phyloP scores from a whole-genome alignment of 805 yeast species.

The Dipodascus albidus region DNA sequence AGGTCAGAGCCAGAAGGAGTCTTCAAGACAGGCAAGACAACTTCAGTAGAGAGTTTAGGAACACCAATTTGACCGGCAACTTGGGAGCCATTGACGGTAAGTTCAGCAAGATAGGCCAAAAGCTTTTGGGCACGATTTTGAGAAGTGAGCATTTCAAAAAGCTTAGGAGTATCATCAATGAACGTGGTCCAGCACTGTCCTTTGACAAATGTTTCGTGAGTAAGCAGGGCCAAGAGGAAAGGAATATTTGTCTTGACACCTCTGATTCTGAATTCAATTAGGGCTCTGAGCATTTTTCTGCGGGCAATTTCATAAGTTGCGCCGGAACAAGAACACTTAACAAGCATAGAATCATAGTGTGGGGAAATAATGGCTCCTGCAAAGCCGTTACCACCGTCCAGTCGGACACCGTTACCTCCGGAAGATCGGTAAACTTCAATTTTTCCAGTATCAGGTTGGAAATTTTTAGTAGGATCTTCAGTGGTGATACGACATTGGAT shows the following conservation, averaged over 20 bases:
- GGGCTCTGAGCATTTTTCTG: conserved; percentile 93
- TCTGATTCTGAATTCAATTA: conserved; percentile 95
- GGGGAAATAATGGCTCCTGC: conserved; percentile 96
- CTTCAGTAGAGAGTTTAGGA: conserved; percentile 71
- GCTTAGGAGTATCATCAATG: conserved; percentile 93
- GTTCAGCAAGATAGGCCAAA: conserved; percentile 80
- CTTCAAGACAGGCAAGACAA: conserved; percentile 62
- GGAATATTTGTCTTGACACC: conserved; percentile 99
- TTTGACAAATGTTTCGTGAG: conserved; percentile 73
- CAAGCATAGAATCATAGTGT: conserved; percentile 96
- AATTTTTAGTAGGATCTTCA: conserved; percentile 91
- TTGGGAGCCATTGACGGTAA: conserved; percentile 92
- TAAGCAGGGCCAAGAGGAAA: conserved; percentile 79
- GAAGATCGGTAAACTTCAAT: conserved; percentile 96
- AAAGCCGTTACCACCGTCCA: conserved; percentile 97
- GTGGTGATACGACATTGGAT: conserved; percentile 99
- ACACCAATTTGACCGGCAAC: conserved; percentile 91
- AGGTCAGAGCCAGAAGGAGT: conserved; percentile 51
- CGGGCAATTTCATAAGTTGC: conserved; percentile 94
- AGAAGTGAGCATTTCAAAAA: conserved; percentile 88
- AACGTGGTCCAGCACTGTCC: conserved; percentile 98
- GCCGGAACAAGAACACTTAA: conserved; percentile 95
- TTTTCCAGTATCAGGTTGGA: conserved; percentile 98
- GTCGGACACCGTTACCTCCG: conserved; percentile 98
- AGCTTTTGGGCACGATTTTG: conserved; percentile 96